Evolutionary conservation across 2,329 filamentous ascomycete species (phyloP), one percentile per base, ranked within the genome.

Genomic region (Drechslera avenae): DNA sequence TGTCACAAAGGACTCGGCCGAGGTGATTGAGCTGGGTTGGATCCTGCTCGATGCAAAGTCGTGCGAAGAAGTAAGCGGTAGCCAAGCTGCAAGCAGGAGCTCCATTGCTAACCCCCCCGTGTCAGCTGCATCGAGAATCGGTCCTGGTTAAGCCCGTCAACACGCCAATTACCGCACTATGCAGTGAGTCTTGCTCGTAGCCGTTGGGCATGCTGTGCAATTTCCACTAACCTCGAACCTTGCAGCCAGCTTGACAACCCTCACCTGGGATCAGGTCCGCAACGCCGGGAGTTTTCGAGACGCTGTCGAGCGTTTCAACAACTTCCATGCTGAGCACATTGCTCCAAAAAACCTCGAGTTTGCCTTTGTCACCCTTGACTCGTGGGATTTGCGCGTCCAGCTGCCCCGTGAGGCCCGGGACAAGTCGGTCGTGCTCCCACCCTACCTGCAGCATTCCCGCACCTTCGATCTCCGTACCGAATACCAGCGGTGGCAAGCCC

Each of bases 11-110:
- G 94, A 99, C 78, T 97, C 94, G 52, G 94, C 94, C 57, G 94
- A 99, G 80, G 94, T 99, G 63, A 99, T 99, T 76, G 94, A 99
- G 83, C 84, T 99, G 73, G 94, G 93, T 59, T 99, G 94, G 94
- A 96, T 97, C 72, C 79, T 99, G 69, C 83, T 97, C 58, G 92
- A 97, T 74, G 88, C 91, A 62, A 94, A 93, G 79, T 88, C 85
- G 59, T 89, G 91, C 67, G 92, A 97, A 67, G 92, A 97, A 88
- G 92, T 96, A 57, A 45, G 46, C 46, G 26, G 26, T 52, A 49
- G 30, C 17, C 40, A 36, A 26, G 6, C n/a, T 33, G 18, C 19
- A 30, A 46, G 43, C 40, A 46, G 14, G 3, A 18, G n/a, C 32
- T 30, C 43, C 28, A 47, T 33, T 41, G 49, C 49, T 52, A 40